phyloP scores from a whole-genome alignment of 2,329 filamentous ascomycete species.

The Penicillium expansum region DNA sequence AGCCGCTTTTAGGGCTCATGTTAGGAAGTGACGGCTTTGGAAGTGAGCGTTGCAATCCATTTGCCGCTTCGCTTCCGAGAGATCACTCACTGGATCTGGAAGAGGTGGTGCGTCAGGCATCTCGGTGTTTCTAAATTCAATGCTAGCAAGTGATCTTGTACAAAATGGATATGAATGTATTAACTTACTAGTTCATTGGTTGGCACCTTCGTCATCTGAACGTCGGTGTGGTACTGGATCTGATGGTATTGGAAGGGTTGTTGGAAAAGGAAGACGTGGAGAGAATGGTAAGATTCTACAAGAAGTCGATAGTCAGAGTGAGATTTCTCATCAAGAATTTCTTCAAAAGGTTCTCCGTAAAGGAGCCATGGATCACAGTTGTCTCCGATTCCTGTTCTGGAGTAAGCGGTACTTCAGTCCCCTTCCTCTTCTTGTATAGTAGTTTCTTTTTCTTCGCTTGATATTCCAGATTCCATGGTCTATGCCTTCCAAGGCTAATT shows the following conservation, averaged over 20 bases:
- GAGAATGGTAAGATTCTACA: background rate
- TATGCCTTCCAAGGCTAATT: too few relatives aligned
- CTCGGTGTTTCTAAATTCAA: slow-evolving; percentile 8
- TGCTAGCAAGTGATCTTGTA: background rate
- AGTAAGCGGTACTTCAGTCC: background rate
- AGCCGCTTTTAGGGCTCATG: background rate
- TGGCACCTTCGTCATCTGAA: background rate
- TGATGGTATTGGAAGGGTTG: background rate
- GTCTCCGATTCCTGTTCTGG: background rate
- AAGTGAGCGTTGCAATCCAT: too few relatives aligned
- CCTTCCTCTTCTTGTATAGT: too few relatives aligned
- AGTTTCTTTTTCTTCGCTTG: too few relatives aligned
- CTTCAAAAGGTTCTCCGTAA: background rate
- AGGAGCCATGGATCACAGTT: background rate
- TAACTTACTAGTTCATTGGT: slow-evolving; percentile 1
- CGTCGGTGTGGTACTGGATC: background rate
- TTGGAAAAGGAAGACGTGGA: background rate
- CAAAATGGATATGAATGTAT: background rate
- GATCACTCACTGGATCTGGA: slow-evolving; percentile 1
- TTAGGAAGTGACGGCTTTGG: background rate
- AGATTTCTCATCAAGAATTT: background rate
- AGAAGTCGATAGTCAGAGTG: background rate
- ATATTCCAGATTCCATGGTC: too few relatives aligned
- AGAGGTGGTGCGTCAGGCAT: slow-evolving; percentile 19
- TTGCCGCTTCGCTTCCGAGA: background rate